Conservation (phyloP, 495 filamentous ascomycete species). For the Trichocladium uniseriatum region DNA sequence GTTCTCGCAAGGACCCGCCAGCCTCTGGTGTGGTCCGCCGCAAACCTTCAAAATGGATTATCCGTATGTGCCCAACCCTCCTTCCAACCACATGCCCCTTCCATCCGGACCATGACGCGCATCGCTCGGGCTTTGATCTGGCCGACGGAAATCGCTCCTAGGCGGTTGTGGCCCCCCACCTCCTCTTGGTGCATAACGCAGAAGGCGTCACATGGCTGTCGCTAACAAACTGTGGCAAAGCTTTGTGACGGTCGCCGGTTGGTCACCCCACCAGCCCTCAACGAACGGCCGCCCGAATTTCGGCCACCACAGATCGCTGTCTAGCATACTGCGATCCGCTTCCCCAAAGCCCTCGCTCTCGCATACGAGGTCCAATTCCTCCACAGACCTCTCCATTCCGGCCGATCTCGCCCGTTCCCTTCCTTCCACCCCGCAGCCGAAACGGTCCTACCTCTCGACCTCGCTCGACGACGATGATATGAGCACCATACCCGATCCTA, state of each 20-base stretch:
- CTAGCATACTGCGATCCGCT: constrained; percentile 32
- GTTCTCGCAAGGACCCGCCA: constrained; percentile 25
- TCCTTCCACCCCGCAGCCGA: constrained; percentile 25
- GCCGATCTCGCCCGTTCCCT: constrained; percentile 10
- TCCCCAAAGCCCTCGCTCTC: constrained; percentile 16
- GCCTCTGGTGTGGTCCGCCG: constrained; percentile 26
- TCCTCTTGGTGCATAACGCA: not conserved
- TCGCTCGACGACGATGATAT: constrained; percentile 37
- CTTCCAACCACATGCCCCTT: not conserved
- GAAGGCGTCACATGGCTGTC: constrained; percentile 17
- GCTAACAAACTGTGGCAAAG: constrained; percentile 33
- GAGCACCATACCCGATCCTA: constrained; percentile 42
- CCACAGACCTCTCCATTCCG: constrained; percentile 11
- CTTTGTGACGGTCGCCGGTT: constrained; percentile 42
- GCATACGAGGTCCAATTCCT: constrained; percentile 15
- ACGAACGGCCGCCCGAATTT: constrained; percentile 28
- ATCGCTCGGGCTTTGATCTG: not conserved
- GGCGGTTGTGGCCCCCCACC: not conserved
- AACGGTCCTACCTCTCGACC: constrained; percentile 21
- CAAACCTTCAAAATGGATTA: constrained; percentile 21
- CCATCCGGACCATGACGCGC: not conserved
- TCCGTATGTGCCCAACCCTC: constrained; percentile 16
- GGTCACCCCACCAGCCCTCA: constrained; percentile 37
- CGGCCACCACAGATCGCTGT: constrained; percentile 43
- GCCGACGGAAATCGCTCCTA: not conserved